These are phyloP conservation scores for Plasmodium ovale DNA, from an alignment of 169 alveolate genomes.

Conservation along the genomic window DNA sequence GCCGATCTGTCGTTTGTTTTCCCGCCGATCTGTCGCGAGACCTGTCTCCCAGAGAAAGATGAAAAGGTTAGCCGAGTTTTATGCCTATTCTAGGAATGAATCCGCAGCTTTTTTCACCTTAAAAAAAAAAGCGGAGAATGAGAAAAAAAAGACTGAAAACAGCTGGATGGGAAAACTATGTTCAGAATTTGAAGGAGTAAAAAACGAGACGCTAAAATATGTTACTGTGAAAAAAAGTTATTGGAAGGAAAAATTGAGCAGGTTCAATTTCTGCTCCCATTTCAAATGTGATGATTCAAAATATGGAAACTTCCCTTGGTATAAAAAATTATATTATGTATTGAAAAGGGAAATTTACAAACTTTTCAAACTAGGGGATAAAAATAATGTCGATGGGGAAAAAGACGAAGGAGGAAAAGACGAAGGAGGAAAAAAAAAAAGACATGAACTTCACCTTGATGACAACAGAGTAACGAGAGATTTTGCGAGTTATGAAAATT, in stretches of 20 bases:
- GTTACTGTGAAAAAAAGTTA: slow-evolving; percentile 10
- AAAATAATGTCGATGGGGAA: background rate
- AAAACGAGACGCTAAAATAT: slow-evolving; percentile 33
- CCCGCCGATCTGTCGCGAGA: no score
- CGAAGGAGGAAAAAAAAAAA: background rate
- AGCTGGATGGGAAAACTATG: slow-evolving; percentile 31
- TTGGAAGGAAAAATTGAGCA: slow-evolving; percentile 18
- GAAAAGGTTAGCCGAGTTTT: slow-evolving; percentile 40
- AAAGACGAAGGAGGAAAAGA: background rate
- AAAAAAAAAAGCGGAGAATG: slow-evolving; percentile 34
- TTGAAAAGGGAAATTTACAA: slow-evolving; percentile 28
- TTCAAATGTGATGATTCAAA: slow-evolving; percentile 34
- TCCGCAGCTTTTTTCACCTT: slow-evolving; percentile 37
- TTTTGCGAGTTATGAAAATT: slow-evolving; percentile 30
- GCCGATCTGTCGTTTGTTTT: no score
- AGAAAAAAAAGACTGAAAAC: slow-evolving; percentile 14
- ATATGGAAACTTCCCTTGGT: slow-evolving; percentile 63
- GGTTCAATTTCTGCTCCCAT: slow-evolving; percentile 6
- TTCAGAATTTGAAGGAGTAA: slow-evolving; percentile 34
- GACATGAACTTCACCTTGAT: background rate
- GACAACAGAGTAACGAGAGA: slow-evolving; percentile 29
- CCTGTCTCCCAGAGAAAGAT: no score
- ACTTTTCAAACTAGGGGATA: slow-evolving; percentile 20
- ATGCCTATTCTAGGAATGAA: slow-evolving; percentile 41
- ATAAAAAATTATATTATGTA: slow-evolving; percentile 42